phyloP scores from a whole-genome alignment of 345 rosid genomes.

The Ceriops decandra region DNA sequence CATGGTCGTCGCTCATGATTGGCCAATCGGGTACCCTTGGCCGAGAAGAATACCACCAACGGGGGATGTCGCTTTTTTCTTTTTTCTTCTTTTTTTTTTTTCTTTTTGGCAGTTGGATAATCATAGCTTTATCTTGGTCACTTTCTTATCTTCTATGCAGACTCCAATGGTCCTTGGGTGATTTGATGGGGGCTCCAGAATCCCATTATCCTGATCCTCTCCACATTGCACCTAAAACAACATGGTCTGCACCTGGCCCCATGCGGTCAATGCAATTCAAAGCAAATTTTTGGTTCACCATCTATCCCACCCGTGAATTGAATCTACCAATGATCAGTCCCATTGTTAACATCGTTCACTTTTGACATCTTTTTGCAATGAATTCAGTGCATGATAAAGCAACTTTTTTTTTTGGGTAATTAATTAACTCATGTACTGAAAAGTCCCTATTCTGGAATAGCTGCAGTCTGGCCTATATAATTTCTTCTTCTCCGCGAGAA shows the following conservation, averaged over 20 bases:
- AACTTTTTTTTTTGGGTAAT: no score
- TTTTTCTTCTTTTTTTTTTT: neutral
- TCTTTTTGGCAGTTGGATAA: conserved; percentile 2
- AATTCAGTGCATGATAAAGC: no score
- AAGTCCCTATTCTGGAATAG: no score
- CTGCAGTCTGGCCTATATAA: no score
- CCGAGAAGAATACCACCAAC: neutral
- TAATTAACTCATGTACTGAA: no score
- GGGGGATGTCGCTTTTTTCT: neutral
- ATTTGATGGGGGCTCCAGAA: conserved; percentile 44
- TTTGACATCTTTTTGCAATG: no score
- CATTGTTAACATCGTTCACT: no score
- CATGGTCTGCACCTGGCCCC: conserved; percentile 13
- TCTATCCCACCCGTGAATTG: neutral
- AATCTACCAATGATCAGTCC: no score
- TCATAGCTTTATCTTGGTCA: neutral
- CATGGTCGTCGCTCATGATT: neutral
- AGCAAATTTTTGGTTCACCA: neutral
- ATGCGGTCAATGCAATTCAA: neutral
- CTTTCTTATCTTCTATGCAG: neutral
- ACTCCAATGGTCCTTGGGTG: conserved; percentile 4
- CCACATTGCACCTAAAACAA: conserved; percentile 25
- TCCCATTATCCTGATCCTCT: conserved; percentile 27
- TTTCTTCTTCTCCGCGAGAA: no score
- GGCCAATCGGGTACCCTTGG: neutral